phyloP scores from a whole-genome alignment of 257 asterid species.

The Ophiorrhiza pumila region DNA sequence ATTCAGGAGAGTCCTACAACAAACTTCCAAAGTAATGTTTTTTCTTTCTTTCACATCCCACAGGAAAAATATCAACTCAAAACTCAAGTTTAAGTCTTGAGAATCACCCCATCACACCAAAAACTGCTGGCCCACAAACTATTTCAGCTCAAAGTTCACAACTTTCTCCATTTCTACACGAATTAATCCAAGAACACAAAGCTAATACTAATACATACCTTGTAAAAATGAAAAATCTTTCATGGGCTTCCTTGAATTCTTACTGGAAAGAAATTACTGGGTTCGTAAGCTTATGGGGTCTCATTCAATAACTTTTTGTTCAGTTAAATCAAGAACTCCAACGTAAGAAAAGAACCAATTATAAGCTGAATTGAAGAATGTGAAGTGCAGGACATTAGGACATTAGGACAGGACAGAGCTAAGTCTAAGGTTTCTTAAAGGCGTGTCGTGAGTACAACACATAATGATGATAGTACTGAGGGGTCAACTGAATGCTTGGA shows the following conservation, averaged over 20 bases:
- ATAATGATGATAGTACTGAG: neutral
- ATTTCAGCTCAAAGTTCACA: neutral
- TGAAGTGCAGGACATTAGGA: neutral
- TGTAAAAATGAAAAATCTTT: slow-evolving; percentile 14
- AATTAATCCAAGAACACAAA: slow-evolving; percentile 9
- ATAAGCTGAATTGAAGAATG: neutral
- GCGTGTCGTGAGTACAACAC: neutral
- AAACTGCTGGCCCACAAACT: neutral
- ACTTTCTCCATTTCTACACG: neutral
- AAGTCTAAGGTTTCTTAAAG: neutral
- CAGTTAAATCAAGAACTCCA: slow-evolving; percentile 15
- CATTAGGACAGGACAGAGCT: neutral
- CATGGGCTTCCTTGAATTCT: slow-evolving; percentile 20
- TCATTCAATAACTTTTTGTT: slow-evolving; percentile 7
- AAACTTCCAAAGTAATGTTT: neutral
- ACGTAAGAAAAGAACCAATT: slow-evolving; percentile 19
- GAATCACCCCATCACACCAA: neutral
- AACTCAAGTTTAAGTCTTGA: neutral
- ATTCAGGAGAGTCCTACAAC: neutral
- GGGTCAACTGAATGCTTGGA: slow-evolving; percentile 4
- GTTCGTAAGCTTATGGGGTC: neutral
- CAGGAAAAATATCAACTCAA: neutral
- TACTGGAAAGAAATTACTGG: neutral
- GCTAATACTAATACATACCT: slow-evolving; percentile 34
- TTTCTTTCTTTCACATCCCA: neutral